Evolutionary conservation across 2,329 filamentous ascomycete genomes (phyloP), one percentile per base, ranked within the genome.

Genomic region (Colletotrichum spinosum): DNA sequence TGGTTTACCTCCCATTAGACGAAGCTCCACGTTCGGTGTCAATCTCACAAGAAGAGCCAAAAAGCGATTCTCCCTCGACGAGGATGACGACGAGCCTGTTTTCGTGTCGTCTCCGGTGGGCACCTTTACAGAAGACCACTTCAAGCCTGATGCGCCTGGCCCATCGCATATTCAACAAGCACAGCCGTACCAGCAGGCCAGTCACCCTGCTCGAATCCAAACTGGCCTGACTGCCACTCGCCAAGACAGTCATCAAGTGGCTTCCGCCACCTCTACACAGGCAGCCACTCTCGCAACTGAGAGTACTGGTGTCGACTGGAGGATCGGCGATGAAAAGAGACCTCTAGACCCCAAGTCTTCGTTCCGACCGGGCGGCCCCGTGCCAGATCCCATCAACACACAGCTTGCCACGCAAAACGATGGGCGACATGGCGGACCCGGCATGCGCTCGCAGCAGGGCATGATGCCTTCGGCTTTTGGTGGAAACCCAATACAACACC

Each of bases 1-100:
- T 25, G 85, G 85, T 1, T 74, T 90, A 42, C 87, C 88, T 3
- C 86, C 85, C 2, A 88, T 90, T 63, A 81, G 86, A 50, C 81
- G 86, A 38, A 82, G 81, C 12, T 89, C 87, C 13, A 86, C 84
- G 4, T 86, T 90, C 73, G 83, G 83, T 15, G 69, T 84, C 15
- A 73, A 69, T 25, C 69, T 73, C 38, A 75, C 74, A 41, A 75
- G 71, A 59, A 79, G 76, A 60, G 77, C 76, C 8, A 70, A 70
- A 10, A 75, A 75, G 50, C 73, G 71, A 34, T 72, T 76, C 62
- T 72, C 76, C 5, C 65, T 75, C 5, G 72, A 74, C 15, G 74
- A 76, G 35, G 76, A 77, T 33, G 76, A 80, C 34, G 39, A 52
- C 13, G 39, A 41, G 13, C 34, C 52, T 13, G 34, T 45, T n/a